Percentiles rank a stretch among this genome's conserved stretches.
Evolutionary conservation across 179 eudicot species (phyloP).

Genomic region (Vitellaria paradoxa): DNA sequence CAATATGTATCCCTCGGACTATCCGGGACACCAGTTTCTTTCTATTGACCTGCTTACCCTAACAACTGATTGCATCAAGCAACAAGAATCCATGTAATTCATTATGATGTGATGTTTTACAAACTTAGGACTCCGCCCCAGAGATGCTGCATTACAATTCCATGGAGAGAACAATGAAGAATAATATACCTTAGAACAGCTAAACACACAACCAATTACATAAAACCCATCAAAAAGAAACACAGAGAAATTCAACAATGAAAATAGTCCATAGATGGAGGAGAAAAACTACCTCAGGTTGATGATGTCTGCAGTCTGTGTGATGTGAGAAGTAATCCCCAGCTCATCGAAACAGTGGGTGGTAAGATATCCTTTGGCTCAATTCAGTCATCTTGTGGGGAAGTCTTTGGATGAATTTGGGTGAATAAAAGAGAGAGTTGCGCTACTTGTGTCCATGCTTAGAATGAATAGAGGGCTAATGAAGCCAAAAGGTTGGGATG

Average conservation of each 20-base stretch:
- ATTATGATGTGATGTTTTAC: background rate
- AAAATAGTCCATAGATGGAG: background rate
- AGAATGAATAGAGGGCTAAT: too few relatives aligned
- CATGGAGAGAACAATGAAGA: background rate
- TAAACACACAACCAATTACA: background rate
- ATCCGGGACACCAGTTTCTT: background rate
- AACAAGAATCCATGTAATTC: background rate
- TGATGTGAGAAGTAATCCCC: too few relatives aligned
- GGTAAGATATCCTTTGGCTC: too few relatives aligned
- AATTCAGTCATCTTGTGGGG: too few relatives aligned
- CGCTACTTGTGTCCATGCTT: background rate
- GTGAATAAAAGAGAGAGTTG: background rate
- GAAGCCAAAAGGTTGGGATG: background rate
- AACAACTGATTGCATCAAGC: conserved; percentile 5
- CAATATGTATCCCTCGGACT: background rate
- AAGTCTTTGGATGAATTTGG: background rate
- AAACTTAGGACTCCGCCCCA: background rate
- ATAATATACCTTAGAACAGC: background rate
- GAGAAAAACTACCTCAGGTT: background rate
- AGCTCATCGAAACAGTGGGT: too few relatives aligned
- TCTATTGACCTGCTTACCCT: background rate
- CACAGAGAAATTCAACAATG: background rate
- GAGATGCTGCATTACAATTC: background rate
- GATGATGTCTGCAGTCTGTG: too few relatives aligned
- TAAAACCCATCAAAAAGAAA: background rate